These are phyloP conservation scores for Agrostemma githago DNA, from an alignment of 148 eudicot genomes.

Conservation along the genomic window DNA sequence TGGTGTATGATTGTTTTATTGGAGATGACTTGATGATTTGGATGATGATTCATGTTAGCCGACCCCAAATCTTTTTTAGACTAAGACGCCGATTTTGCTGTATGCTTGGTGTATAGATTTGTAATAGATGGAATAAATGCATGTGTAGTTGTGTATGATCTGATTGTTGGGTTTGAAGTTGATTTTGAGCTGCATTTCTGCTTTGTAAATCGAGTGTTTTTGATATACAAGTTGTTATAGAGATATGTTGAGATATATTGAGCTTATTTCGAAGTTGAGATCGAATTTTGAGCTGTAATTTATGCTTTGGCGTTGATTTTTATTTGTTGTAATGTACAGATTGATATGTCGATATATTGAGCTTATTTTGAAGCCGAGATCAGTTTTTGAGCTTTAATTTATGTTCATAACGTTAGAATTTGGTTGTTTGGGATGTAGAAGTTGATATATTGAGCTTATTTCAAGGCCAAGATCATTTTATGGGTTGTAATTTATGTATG, in stretches of 20 bases:
- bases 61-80: too few relatives aligned
- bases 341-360: background rate
- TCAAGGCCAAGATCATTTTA: background rate
- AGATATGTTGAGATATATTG: too few relatives aligned
- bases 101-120: background rate
- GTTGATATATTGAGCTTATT: too few relatives aligned
- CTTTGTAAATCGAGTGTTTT: background rate
- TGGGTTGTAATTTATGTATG: background rate
- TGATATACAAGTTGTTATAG: too few relatives aligned
- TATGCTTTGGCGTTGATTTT: background rate
- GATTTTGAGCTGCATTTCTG: background rate
- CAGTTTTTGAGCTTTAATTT: too few relatives aligned
- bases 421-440: too few relatives aligned
- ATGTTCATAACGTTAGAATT: too few relatives aligned
- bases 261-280: too few relatives aligned
- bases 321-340: background rate
- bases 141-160: background rate
- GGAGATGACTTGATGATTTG: too few relatives aligned
- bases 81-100: background rate
- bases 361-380: background rate
- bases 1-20: background rate
- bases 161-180: background rate
- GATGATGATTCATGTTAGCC: too few relatives aligned
- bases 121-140: background rate
- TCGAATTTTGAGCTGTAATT: background rate